Evolutionary conservation across 441 rosid species (phyloP), one percentile per base, ranked within the genome.

Genomic region (Gossypium lobatum): DNA sequence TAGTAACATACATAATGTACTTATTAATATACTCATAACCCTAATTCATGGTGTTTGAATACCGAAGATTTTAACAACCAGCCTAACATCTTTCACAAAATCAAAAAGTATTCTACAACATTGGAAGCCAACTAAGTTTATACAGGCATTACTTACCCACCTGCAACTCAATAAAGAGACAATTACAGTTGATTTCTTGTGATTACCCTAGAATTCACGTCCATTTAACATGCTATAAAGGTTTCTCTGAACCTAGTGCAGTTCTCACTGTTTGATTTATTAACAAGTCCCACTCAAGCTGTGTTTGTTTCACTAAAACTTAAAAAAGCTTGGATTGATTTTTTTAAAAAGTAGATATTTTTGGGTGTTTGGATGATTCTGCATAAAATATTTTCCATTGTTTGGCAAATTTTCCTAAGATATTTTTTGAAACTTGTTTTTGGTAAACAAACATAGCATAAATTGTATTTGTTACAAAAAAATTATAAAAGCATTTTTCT

Each of bases 61-160:
- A 63, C 69, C 64, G 11, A 9, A 66, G 45, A 48, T 59, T 59
- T 25, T 21, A 42, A 63, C 39, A 34, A 64, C 65, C 55, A 31
- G 9, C 55, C 71, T 64, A 70, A 62, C 53, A 58, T 31, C 73
- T 2, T 23, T 59, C 53, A 3, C 21, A 45, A n/a, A 59, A 42
- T 42, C 2, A 21, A 14, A 42, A 45, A 37, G 3, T 6, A 42
- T 8, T 20, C 42, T 71, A 58, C 57, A 21, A 17, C 66, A 37
- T 5, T 25, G 21, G 68, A 68, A 59, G 28, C 28, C 64, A 57
- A 53, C 48, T 65, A 8, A 13, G 18, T 31, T 16, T 10, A 17
- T 34, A 71, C 55, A 13, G 25, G 45, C 60, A 68, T 68, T 52
- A 68, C 16, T 46, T 61, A 66, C 52, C 62, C 58, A 18, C 25